Conservation (phyloP, 2,329 filamentous ascomycete genomes). For the Clonostachys byssicola region DNA sequence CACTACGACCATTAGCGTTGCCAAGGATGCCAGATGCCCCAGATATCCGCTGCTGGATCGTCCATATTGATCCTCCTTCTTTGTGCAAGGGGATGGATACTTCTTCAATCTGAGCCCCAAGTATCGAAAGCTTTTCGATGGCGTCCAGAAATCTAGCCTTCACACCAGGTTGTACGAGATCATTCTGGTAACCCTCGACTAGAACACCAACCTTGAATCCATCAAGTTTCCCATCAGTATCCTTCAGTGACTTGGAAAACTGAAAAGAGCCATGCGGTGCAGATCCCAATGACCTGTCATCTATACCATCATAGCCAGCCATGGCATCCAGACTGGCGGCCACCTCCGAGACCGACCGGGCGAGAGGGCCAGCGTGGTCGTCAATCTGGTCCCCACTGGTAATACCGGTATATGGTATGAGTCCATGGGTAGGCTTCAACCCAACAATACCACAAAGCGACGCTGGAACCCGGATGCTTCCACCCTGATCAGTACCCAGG, state of each 20-base stretch:
- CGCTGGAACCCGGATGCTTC: conserved; percentile 38
- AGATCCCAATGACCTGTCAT: conserved; percentile 34
- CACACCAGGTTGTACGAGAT: conserved; percentile 30
- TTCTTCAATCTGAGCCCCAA: conserved; percentile 45
- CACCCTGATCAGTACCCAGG: conserved; percentile 43
- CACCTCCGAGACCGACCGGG: conserved; percentile 29
- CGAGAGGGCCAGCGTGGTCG: conserved; percentile 43
- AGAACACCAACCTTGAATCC: conserved; percentile 36
- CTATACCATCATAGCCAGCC: conserved; percentile 41
- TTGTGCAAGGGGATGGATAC: conserved; percentile 44
- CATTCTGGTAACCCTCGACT: conserved; percentile 35
- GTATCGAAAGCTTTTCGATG: conserved; percentile 26
- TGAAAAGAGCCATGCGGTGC: conserved; percentile 17
- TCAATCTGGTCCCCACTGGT: conserved; percentile 42
- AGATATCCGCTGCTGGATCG: conserved; percentile 38
- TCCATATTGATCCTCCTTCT: conserved; percentile 45
- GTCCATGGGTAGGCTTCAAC: conserved; percentile 45
- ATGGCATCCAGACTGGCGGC: conserved; percentile 38
- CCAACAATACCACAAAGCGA: conserved; percentile 33
- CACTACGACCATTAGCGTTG: conserved; percentile 38
- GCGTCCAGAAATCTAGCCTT: conserved; percentile 34
- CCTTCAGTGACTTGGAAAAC: background rate
- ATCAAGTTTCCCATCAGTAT: background rate
- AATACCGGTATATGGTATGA: conserved; percentile 47
- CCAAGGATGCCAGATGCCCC: conserved; percentile 35